Evolutionary conservation across 805 yeast genomes (phyloP), one percentile per base, ranked within the genome.

Genomic region (Pichia cephalocereana): DNA sequence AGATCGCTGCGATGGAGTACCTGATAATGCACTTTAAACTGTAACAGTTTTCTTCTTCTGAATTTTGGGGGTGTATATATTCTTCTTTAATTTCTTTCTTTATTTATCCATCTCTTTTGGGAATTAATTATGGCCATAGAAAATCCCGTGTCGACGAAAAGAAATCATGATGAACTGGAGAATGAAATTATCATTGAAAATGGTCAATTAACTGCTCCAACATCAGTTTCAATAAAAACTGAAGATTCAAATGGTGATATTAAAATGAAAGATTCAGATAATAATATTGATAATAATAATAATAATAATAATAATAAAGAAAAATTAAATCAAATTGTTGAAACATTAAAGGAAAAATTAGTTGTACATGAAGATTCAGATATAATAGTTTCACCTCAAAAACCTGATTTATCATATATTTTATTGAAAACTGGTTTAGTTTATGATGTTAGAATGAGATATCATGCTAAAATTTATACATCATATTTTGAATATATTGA

Each of bases 361-460:
- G 26, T 23, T 23, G 26, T 23, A 23, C 26, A 23, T 17, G 38
- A 38, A 28, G 31, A 18, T 10, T n/a, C 43, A 12, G 51, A 48
- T 41, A 38, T 45, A 12, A 45, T 48, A 17, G 43, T 48, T 1
- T 85, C 89, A 5, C 69, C 70, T 9, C 74, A 76, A 12, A 71
- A 72, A 34, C 91, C 95, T 2, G 80, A 82, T 51, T 69, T 86
- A n/a, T 72, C 74, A 46, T 86, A 86, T 61, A 73, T 77, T 26
- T 86, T 86, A 2, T 68, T 85, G 58, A 91, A 89, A 63, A 91
- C 99, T 0, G 99, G 99, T 0, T 69, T 93, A 8, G 91, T 95
- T 50, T 93, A 93, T 66, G 99, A 93, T 64, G 97, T 89, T 19
- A 75, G 98, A 53, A 93, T 93, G 98, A 75, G 99, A 52, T 93